Conservation (phyloP, 352 stramenopile genomes). For the Pythium dissimile region DNA sequence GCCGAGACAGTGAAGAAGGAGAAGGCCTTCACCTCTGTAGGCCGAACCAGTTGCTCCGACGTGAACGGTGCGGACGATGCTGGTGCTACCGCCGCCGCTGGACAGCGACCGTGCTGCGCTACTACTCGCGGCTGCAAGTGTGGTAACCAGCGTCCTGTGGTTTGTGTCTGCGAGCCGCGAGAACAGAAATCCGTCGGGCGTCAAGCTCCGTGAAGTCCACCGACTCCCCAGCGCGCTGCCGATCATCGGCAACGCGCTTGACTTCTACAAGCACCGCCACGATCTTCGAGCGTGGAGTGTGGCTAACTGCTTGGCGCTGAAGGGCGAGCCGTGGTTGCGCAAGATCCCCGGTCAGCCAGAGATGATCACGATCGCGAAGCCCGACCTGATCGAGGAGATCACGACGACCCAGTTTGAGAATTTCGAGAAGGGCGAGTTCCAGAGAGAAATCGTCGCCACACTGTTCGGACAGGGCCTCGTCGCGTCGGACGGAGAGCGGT, state of each 20-base stretch:
- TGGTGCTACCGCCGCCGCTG: conserved; percentile 1
- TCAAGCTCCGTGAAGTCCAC: conserved; percentile 5
- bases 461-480: conserved; percentile 27
- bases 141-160: neutral
- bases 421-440: conserved; percentile 31
- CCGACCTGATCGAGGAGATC: conserved; percentile 31
- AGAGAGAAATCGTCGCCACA: conserved; percentile 18
- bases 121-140: neutral
- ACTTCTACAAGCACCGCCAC: neutral
- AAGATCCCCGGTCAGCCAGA: conserved; percentile 14
- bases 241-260: neutral
- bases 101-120: neutral
- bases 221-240: conserved; percentile 2
- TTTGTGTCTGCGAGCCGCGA: neutral
- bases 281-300: conserved; percentile 4
- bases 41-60: too few relatives aligned
- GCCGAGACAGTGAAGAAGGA: too few relatives aligned
- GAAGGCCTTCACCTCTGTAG: too few relatives aligned
- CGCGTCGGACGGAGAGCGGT: conserved; percentile 27
- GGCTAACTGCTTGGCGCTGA: conserved; percentile 4
- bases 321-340: conserved; percentile 26
- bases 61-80: too few relatives aligned
- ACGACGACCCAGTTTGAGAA: conserved; percentile 34
- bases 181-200: neutral
- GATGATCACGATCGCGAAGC: conserved; percentile 21